A percentile compares a stretch with the other conserved stretches of the same genome.
phyloP scores from a whole-genome alignment of 164 flowering plant species.

The Protea cynaroides region DNA sequence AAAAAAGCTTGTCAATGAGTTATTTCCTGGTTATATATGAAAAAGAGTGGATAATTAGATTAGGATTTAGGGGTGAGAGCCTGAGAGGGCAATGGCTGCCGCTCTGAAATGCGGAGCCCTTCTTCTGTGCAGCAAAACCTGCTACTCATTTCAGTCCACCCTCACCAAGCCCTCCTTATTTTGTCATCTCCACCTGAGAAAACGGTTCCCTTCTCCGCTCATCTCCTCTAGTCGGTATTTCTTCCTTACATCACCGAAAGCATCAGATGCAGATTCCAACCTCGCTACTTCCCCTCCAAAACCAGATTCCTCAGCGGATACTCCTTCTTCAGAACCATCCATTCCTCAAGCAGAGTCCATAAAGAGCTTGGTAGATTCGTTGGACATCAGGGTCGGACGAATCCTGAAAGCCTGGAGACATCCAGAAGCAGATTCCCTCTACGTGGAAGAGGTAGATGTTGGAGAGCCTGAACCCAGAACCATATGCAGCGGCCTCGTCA shows the following conservation, averaged over 20 bases:
- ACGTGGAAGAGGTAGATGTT: slow-evolving; percentile 89
- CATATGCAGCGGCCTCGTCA: slow-evolving; percentile 92
- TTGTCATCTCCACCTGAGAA: neutral
- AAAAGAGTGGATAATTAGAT: no score
- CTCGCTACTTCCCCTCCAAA: neutral
- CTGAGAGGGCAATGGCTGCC: neutral
- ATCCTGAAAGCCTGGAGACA: slow-evolving; percentile 75
- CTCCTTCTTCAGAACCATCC: slow-evolving; percentile 2
- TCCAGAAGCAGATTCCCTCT: slow-evolving; percentile 89
- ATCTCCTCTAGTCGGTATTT: neutral
- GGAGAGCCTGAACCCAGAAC: slow-evolving; percentile 82
- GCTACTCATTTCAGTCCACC: neutral
- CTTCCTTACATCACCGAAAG: neutral
- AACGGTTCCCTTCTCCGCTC: neutral
- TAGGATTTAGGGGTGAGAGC: no score
- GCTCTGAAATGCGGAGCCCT: neutral
- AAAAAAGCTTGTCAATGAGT: no score
- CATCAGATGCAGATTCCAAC: neutral
- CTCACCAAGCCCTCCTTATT: neutral
- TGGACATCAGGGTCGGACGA: slow-evolving; percentile 82
- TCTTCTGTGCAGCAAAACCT: neutral
- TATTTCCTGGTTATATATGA: no score
- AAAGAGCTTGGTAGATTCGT: slow-evolving; percentile 41
- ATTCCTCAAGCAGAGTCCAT: slow-evolving; percentile 10
- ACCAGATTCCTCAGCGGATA: neutral